A percentile compares a stretch with the other conserved stretches of the same genome.
These are phyloP conservation scores for Paxillus involutus DNA, from an alignment of 768 basidiomycete genomes.

Conservation along the genomic window DNA sequence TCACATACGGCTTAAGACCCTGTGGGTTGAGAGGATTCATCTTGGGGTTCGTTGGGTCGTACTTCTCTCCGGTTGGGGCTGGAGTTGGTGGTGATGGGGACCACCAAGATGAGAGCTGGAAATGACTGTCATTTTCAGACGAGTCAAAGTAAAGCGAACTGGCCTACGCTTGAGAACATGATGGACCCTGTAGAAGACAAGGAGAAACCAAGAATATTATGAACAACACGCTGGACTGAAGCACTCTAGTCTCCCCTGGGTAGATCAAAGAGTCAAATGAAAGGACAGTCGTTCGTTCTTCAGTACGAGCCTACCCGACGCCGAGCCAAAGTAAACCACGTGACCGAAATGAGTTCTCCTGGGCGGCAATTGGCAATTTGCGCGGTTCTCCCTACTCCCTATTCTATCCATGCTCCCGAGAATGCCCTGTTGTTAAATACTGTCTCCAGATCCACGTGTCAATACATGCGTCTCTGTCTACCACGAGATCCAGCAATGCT, in stretches of 20 bases:
- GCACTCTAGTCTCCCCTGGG: too few species aligned
- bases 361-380: too few species aligned
- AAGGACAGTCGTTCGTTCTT: too few species aligned
- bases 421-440: too few species aligned
- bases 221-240: not conserved
- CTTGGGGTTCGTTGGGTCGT: conserved; percentile 73
- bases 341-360: too few species aligned
- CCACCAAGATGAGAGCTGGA: conserved; percentile 58
- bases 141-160: not conserved
- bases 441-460: too few species aligned
- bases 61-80: conserved; percentile 40
- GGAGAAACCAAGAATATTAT: not conserved
- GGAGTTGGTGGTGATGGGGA: conserved; percentile 38
- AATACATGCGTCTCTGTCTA: not conserved
- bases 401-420: too few species aligned
- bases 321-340: too few species aligned
- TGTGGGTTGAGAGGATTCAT: conserved; percentile 90
- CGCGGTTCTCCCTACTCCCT: too few species aligned
- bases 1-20: conserved; percentile 89
- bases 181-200: not conserved
- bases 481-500: conserved; percentile 5
- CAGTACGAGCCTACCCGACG: too few species aligned
- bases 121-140: not conserved
- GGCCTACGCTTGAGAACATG: conserved; percentile 46
- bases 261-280: too few species aligned